Base-by-base conservation (phyloP, 106 monocot genomes). In the Dioscorea zingiberensis region DNA sequence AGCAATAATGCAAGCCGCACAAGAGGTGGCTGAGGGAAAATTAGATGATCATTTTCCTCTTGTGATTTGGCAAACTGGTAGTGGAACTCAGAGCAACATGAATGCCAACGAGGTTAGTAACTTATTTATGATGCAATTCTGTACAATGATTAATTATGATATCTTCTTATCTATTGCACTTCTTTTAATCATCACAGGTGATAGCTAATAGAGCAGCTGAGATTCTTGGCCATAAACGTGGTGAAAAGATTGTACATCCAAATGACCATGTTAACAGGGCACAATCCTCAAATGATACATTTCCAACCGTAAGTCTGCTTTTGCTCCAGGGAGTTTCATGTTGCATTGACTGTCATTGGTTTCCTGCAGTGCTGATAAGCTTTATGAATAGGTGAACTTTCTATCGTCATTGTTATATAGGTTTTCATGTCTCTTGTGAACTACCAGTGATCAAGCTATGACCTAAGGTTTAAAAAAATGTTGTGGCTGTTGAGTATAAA, bases 61-160 rank as follows among this genome's bases (percentile, higher is more conserved):
- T 66, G 97, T 97, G 28, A 88, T 97, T 70, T 97, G 97, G 97
- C 97, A 97, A 71, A 97, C 97, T 71, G 97, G 97, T 22, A 97
- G 97, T 69, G 97, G 97, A 29, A 97, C 97, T 32, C 92, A 97
- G 69, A 97, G 92, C 86, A 97, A 97, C 81, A 97, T 97, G 97
- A 97, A 97, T 71, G 97, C 97, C 44, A 97, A 97, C 71, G 97
- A 92, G 97, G 97, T 97, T 22, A 22, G 61, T 58, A 57, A 27
- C 7, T 64, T 65, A 26, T 25, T 46, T 23, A 38, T 8, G 38
- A 38, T 38, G 38, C 38, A 38, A 1, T 24, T 10, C 13, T 45
- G 1, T 29, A 18, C 1, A 13, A 19, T 51, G 1, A 51, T 4
- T 51, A 18, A 51, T 51, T 51, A 4, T 51, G 19, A 51, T 18